Evolutionary conservation across 2,329 filamentous ascomycete species (phyloP).

Genomic region (Sphaerulina vaccinii): DNA sequence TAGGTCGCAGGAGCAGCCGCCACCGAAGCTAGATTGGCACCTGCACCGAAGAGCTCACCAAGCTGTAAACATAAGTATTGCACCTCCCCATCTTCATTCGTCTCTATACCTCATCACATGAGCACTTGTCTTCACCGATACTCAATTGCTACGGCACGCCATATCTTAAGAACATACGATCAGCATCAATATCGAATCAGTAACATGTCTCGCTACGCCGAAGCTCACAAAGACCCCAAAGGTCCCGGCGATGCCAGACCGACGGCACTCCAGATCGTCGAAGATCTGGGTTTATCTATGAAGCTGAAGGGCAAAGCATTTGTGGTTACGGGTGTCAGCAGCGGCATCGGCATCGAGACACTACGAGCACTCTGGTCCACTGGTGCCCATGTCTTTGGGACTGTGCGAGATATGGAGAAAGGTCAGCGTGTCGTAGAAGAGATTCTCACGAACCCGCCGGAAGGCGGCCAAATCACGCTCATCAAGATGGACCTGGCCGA

Average conservation of each 20-base stretch:
- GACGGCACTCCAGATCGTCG: slow-evolving; percentile 26
- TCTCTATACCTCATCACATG: too few species aligned
- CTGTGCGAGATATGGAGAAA: slow-evolving; percentile 41
- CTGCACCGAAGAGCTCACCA: too few species aligned
- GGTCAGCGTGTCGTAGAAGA: slow-evolving; percentile 32
- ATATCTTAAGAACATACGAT: not conserved
- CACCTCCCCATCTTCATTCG: too few species aligned
- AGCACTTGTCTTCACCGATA: too few species aligned
- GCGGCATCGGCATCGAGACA: slow-evolving; percentile 47
- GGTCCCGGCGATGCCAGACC: slow-evolving; percentile 21
- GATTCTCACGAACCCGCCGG: slow-evolving; percentile 32
- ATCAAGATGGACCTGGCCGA: slow-evolving; percentile 35
- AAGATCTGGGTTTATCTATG: slow-evolving; percentile 22
- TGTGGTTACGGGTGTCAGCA: slow-evolving; percentile 44
- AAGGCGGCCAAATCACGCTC: slow-evolving; percentile 38
- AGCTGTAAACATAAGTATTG: too few species aligned
- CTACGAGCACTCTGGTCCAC: slow-evolving; percentile 45
- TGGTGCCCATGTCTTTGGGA: slow-evolving; percentile 45
- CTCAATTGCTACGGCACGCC: not conserved
- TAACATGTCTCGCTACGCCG: slow-evolving; percentile 15
- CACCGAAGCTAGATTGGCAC: too few species aligned
- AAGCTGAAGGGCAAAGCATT: slow-evolving; percentile 39
- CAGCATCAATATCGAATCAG: not conserved
- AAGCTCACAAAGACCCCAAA: slow-evolving; percentile 13
- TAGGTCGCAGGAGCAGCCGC: too few species aligned